A percentile compares a stretch with the other conserved stretches of the same genome.
phyloP scores from a whole-genome alignment of 2,329 filamentous ascomycete species.

The Shiraia sp. region DNA sequence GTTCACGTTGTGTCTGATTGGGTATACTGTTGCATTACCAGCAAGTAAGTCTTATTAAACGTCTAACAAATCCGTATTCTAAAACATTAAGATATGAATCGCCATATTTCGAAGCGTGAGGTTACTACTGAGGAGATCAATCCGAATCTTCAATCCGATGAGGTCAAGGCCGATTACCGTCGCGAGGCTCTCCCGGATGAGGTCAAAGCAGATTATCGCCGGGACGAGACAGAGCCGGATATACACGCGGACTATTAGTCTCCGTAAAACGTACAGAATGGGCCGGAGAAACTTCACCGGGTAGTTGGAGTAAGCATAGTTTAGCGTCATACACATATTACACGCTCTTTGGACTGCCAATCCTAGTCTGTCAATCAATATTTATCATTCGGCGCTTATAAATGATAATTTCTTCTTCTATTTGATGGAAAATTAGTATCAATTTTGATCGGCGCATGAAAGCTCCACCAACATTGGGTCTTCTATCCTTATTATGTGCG shows the following conservation, averaged over 20 bases:
- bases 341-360: background rate
- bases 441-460: background rate
- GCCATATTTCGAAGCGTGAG: background rate
- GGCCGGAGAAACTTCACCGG: background rate
- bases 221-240: background rate
- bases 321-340: background rate
- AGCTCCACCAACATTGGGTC: background rate
- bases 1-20: background rate
- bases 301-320: constrained; percentile 5
- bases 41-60: background rate
- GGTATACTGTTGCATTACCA: background rate
- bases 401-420: background rate
- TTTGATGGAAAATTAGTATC: background rate
- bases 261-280: background rate
- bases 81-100: background rate
- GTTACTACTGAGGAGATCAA: background rate
- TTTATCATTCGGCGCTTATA: background rate
- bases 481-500: background rate
- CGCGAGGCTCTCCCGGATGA: no score
- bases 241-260: background rate
- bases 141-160: background rate
- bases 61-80: background rate
- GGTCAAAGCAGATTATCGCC: no score
- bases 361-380: background rate
- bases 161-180: background rate